Conservation (phyloP, 441 rosid species). For the Rhodomyrtus psidioides region DNA sequence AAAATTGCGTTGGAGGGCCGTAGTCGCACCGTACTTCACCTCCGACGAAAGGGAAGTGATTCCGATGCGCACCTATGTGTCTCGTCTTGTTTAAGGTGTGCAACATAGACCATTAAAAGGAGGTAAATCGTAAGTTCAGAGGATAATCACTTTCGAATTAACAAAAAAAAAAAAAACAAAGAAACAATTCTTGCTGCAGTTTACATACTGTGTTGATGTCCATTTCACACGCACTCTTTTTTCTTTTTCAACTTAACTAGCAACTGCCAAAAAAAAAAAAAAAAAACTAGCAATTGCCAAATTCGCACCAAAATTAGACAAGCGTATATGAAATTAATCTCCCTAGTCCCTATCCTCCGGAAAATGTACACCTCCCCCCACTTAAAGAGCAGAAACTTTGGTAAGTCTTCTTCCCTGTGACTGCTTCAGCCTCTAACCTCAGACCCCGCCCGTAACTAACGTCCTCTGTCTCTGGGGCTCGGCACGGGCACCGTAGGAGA, state of each 20-base stretch:
- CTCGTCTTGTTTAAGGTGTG: not conserved
- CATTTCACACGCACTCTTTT: not conserved
- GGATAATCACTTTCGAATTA: not conserved
- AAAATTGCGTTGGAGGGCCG: not conserved
- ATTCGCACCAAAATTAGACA: not conserved
- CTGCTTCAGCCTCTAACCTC: not conserved
- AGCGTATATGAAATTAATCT: not conserved
- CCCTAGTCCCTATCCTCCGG: not conserved
- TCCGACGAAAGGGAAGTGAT: not conserved
- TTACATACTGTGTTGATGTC: not conserved
- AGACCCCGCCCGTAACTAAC: not conserved
- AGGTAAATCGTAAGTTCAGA: not conserved
- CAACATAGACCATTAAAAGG: not conserved
- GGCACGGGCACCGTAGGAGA: slow-evolving; percentile 71
- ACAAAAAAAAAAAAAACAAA: not conserved
- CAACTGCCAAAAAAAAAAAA: not conserved
- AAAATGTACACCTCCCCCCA: not conserved
- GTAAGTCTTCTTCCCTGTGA: not conserved
- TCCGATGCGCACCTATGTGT: not conserved
- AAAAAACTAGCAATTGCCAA: not conserved
- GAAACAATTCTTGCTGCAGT: not conserved
- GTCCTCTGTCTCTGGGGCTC: slow-evolving; percentile 55
- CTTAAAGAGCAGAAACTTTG: not conserved
- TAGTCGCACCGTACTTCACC: not conserved
- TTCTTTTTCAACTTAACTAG: not conserved